Evolutionary conservation across 768 basidiomycete species (phyloP).

Genomic region (Suillus tomentosus): DNA sequence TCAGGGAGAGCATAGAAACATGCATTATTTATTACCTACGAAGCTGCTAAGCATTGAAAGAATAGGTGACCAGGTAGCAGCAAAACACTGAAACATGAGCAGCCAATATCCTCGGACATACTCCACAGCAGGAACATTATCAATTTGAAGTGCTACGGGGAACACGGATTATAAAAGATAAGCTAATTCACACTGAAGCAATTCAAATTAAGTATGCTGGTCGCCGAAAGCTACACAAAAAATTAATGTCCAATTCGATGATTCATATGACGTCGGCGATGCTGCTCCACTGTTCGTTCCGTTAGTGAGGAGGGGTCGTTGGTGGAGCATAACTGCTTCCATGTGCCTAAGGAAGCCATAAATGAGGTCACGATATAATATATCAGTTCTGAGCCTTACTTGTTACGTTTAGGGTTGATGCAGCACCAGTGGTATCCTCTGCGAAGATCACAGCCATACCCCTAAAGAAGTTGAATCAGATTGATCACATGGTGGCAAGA

Average conservation of each 20-base stretch:
- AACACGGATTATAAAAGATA: not conserved
- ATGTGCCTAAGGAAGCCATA: conserved; percentile 1
- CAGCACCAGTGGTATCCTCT: conserved; percentile 33
- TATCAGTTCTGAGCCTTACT: conserved; percentile 16
- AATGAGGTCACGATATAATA: not conserved
- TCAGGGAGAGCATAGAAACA: no score
- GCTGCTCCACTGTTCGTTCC: not conserved
- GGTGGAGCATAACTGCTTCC: conserved; percentile 10
- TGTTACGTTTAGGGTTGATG: conserved; percentile 18
- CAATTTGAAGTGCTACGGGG: not conserved
- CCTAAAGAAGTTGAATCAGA: conserved; percentile 39
- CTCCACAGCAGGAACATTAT: not conserved
- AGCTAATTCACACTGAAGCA: not conserved
- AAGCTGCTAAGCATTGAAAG: no score
- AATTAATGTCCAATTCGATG: not conserved
- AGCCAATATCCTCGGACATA: not conserved
- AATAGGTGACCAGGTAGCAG: no score
- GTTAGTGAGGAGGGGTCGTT: conserved; percentile 8
- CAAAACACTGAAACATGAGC: no score
- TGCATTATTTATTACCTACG: no score
- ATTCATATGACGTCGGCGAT: not conserved
- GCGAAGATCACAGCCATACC: conserved; percentile 44
- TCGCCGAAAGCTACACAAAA: not conserved
- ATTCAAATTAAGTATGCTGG: not conserved
- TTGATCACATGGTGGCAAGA: conserved; percentile 5